These are phyloP conservation scores for Colletotrichum sp. DNA, from an alignment of 2,329 filamentous ascomycete species.

Conservation along the genomic window DNA sequence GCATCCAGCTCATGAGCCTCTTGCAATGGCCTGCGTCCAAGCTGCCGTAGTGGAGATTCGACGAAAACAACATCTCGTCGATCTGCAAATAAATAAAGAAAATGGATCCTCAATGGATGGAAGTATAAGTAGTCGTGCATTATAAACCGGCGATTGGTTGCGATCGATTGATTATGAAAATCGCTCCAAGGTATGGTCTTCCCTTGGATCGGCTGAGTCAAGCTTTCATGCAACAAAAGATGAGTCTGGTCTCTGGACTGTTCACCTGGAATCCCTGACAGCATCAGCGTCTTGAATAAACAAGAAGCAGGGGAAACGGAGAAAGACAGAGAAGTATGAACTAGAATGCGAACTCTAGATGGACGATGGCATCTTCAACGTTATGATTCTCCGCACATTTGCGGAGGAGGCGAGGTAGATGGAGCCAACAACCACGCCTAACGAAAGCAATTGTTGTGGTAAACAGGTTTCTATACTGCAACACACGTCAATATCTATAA, in stretches of 20 bases:
- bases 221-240: background rate
- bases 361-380: background rate
- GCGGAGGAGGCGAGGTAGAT: no score
- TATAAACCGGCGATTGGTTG: background rate
- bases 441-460: no score
- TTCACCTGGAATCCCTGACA: fast-evolving
- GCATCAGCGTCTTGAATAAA: background rate
- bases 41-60: no score
- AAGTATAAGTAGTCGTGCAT: no score
- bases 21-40: no score
- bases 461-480: no score
- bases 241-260: background rate
- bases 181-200: background rate
- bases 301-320: background rate
- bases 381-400: fast-evolving
- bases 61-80: no score
- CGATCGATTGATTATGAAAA: background rate
- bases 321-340: background rate
- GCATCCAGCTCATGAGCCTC: no score
- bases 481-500: background rate
- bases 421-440: no score
- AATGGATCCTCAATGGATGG: no score
- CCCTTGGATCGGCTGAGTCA: background rate
- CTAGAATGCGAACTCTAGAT: background rate
- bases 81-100: no score